Percentiles rank a stretch among this genome's conserved stretches.
Conservation (phyloP, 2,329 filamentous ascomycete genomes). For the Cercospora janseana region DNA sequence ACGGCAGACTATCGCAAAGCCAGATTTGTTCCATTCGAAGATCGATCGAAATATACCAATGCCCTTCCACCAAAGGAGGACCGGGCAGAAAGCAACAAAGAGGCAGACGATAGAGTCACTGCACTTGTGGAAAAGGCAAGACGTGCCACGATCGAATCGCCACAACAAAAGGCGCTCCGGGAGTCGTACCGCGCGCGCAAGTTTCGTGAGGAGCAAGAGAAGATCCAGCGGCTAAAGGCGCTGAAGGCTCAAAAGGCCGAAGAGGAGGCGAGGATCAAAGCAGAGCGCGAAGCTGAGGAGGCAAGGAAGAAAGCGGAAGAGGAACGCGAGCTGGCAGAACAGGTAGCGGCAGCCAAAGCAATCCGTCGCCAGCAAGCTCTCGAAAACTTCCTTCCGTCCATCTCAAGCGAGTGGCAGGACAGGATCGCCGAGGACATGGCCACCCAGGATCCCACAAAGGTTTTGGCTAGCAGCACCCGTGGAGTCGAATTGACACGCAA, state of each 20-base stretch:
- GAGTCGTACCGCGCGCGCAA: slow-evolving; percentile 18
- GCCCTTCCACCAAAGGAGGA: background rate
- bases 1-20: background rate
- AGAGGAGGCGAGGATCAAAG: slow-evolving; percentile 16
- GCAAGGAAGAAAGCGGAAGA: slow-evolving; percentile 17
- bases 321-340: slow-evolving; percentile 14
- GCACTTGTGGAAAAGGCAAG: slow-evolving; percentile 17
- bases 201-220: slow-evolving; percentile 14
- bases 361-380: slow-evolving; percentile 9
- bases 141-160: slow-evolving; percentile 16
- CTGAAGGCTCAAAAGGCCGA: slow-evolving; percentile 12
- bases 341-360: slow-evolving; percentile 12
- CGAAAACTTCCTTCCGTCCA: slow-evolving; percentile 23
- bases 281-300: slow-evolving; percentile 18
- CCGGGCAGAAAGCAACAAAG: background rate
- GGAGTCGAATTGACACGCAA: slow-evolving; percentile 50
- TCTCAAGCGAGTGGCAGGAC: slow-evolving; percentile 43
- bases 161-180: slow-evolving; percentile 16
- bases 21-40: background rate
- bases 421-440: slow-evolving; percentile 40
- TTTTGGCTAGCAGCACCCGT: slow-evolving; percentile 38
- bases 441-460: slow-evolving; percentile 17
- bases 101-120: slow-evolving; percentile 14
- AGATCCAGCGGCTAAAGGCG: slow-evolving; percentile 5
- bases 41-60: too few species aligned